A percentile compares a stretch with the other conserved stretches of the same genome.
phyloP scores from a whole-genome alignment of 805 yeast species.

The Tetrapisispora pingtungensis region DNA sequence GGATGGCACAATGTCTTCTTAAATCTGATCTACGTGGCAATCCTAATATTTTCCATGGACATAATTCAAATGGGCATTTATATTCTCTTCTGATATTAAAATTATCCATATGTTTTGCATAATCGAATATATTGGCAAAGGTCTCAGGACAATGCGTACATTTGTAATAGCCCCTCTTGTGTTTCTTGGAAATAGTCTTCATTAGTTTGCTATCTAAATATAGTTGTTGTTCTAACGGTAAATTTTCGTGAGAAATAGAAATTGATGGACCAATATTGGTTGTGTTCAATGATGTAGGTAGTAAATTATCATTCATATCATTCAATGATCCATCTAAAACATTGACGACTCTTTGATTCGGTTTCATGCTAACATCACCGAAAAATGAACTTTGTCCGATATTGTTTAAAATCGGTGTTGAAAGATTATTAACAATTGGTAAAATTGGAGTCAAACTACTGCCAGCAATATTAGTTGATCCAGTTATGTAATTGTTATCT shows the following conservation, averaged over 20 bases:
- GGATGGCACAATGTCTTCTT: constrained; percentile 40
- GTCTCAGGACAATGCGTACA: constrained; percentile 39
- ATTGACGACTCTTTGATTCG: background rate
- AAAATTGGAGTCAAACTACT: background rate
- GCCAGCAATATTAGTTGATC: background rate
- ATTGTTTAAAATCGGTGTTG: background rate
- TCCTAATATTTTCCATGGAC: constrained; percentile 43
- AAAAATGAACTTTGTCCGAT: background rate
- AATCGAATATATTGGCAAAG: constrained; percentile 31
- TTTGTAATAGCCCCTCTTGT: constrained; percentile 36
- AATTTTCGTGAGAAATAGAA: background rate
- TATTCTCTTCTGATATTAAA: constrained; percentile 30
- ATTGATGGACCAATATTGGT: background rate
- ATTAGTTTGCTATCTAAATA: constrained; percentile 19
- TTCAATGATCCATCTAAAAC: background rate
- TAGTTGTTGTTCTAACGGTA: constrained; percentile 16
- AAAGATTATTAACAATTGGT: background rate
- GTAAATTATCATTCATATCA: background rate
- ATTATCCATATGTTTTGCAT: constrained; percentile 38
- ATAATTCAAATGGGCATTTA: constrained; percentile 37
- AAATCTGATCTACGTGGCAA: constrained; percentile 40
- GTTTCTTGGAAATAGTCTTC: constrained; percentile 19
- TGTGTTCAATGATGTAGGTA: too few relatives aligned
- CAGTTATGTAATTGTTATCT: background rate
- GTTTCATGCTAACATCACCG: background rate